Conservation (phyloP, 371 early-diverging fungal genomes). For the Mucor velutinosus region DNA sequence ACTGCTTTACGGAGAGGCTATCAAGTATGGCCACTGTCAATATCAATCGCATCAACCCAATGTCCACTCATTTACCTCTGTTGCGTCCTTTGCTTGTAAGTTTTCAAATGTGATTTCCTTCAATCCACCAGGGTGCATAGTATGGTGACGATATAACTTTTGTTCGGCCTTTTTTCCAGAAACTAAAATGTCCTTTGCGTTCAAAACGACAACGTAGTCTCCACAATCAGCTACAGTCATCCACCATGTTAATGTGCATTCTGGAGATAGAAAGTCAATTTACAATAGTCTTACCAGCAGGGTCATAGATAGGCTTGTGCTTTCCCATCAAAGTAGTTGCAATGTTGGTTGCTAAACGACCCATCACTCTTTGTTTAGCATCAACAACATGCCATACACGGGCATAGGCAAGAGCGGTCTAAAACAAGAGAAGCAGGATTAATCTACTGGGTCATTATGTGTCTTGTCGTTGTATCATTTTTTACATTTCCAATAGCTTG, state of each 20-base stretch:
- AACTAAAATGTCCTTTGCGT: slow-evolving; percentile 83
- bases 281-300: slow-evolving; percentile 67
- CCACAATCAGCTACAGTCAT: slow-evolving; percentile 84
- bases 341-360: slow-evolving; percentile 85
- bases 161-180: slow-evolving; percentile 88
- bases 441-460: background rate
- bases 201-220: slow-evolving; percentile 97
- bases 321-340: slow-evolving; percentile 96
- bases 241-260: background rate
- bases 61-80: slow-evolving; percentile 52
- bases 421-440: slow-evolving; percentile 2
- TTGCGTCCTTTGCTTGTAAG: slow-evolving; percentile 79
- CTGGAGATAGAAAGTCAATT: background rate
- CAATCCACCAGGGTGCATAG: slow-evolving; percentile 91
- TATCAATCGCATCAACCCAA: background rate
- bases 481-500: slow-evolving; percentile 70
- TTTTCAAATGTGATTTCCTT: slow-evolving; percentile 79
- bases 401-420: slow-evolving; percentile 92
- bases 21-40: background rate
- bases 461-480: slow-evolving; percentile 4
- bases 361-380: slow-evolving; percentile 88
- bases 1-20: slow-evolving; percentile 89
- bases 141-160: slow-evolving; percentile 91
- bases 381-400: slow-evolving; percentile 97
- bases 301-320: slow-evolving; percentile 95